These are phyloP conservation scores for Morella rubra DNA, from an alignment of 306 rosid genomes.

Conservation along the genomic window DNA sequence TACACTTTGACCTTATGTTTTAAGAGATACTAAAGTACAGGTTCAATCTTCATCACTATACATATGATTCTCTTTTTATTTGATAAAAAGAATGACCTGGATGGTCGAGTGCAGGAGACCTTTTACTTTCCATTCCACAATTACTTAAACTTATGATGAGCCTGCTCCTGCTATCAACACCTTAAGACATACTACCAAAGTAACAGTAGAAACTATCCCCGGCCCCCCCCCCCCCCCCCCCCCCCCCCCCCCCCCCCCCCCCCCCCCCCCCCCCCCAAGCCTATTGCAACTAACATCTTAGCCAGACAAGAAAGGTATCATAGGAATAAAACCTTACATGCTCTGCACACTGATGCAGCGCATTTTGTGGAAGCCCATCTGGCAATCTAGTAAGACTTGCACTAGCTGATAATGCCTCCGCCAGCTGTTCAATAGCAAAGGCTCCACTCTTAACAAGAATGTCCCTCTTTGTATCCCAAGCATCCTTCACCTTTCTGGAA, in stretches of 20 bases:
- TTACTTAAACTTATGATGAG: neutral
- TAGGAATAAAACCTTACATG: constrained; percentile 50
- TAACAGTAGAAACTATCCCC: neutral
- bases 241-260: too few species aligned
- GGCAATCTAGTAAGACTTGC: constrained; percentile 68
- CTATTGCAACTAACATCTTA: constrained; percentile 5
- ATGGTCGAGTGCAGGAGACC: neutral
- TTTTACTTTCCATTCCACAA: neutral
- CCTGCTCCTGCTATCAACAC: neutral
- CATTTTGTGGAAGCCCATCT: constrained; percentile 60
- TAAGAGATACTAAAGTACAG: neutral
- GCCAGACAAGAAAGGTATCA: neutral
- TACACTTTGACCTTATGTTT: neutral
- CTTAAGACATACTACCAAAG: neutral
- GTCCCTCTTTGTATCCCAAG: constrained; percentile 78
- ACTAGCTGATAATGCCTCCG: constrained; percentile 71
- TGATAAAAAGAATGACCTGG: neutral
- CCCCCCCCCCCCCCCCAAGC: neutral
- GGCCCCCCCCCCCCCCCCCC: too few species aligned
- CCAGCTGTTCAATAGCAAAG: constrained; percentile 78
- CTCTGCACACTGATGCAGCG: constrained; percentile 65
- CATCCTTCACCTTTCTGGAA: constrained; percentile 81
- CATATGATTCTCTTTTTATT: too few species aligned
- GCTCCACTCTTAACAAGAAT: constrained; percentile 81
- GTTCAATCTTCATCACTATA: neutral